Conservation (phyloP, 495 filamentous ascomycete species). For the Penicilliopsis zonata region DNA sequence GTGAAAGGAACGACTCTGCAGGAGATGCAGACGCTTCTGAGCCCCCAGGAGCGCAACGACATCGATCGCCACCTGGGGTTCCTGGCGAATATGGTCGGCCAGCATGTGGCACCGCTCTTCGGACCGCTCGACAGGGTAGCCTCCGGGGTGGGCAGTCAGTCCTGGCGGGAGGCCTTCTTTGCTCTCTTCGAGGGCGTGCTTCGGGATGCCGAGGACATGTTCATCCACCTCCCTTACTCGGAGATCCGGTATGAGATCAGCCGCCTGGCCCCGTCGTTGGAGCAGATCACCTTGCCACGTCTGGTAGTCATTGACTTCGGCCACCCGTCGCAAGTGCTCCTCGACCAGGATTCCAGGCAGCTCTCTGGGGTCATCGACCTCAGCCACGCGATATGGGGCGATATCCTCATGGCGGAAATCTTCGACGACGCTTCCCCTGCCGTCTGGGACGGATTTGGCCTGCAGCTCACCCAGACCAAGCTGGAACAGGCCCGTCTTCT, state of each 20-base stretch:
- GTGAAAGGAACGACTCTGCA: slow-evolving; percentile 32
- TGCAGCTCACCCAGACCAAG: slow-evolving; percentile 10
- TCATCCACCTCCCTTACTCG: slow-evolving; percentile 54
- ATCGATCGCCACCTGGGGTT: slow-evolving; percentile 32
- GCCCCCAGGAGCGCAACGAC: slow-evolving; percentile 18
- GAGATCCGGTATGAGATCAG: slow-evolving; percentile 42
- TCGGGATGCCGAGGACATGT: slow-evolving; percentile 59
- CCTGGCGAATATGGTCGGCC: slow-evolving; percentile 19
- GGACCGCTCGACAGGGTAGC: slow-evolving; percentile 38
- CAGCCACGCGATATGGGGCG: slow-evolving; percentile 37
- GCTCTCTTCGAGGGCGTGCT: slow-evolving; percentile 48
- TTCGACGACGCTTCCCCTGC: slow-evolving; percentile 23
- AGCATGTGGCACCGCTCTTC: slow-evolving; percentile 34
- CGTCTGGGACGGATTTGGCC: slow-evolving; percentile 27
- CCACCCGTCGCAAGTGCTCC: slow-evolving; percentile 42
- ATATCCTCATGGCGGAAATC: slow-evolving; percentile 33
- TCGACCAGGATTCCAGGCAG: slow-evolving; percentile 36
- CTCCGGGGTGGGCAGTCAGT: slow-evolving; percentile 30
- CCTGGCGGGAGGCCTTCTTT: slow-evolving; percentile 52
- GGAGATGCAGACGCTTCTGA: slow-evolving; percentile 26
- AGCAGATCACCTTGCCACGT: slow-evolving; percentile 42
- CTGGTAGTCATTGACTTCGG: slow-evolving; percentile 47
- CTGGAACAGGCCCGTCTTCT: slow-evolving; percentile 18
- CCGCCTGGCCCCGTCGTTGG: slow-evolving; percentile 35
- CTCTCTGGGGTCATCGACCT: slow-evolving; percentile 35